These are phyloP conservation scores for Metroxylon sagu DNA, from an alignment of 176 grass and related monocot genomes.

Conservation along the genomic window DNA sequence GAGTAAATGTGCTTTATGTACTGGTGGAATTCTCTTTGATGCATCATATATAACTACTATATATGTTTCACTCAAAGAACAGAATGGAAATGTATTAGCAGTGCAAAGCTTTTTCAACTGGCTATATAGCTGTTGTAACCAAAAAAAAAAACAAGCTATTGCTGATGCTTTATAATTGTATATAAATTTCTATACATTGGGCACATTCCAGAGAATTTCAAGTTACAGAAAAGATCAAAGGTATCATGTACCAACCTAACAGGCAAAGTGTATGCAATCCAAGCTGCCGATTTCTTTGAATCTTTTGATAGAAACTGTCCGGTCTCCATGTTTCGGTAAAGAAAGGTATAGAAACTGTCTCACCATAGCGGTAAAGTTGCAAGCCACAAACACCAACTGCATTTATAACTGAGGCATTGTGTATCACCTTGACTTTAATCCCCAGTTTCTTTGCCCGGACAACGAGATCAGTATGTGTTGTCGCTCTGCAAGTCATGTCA, in stretches of 20 bases:
- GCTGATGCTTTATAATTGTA: too few species aligned
- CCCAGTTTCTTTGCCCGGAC: constrained; percentile 81
- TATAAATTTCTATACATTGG: too few species aligned
- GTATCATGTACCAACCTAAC: constrained; percentile 39
- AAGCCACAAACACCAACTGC: constrained; percentile 83
- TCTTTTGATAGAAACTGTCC: constrained; percentile 94
- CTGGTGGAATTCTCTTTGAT: too few species aligned
- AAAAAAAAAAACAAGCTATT: too few species aligned
- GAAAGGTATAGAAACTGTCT: constrained; percentile 92
- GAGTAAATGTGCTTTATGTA: too few species aligned
- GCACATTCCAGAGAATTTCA: too few species aligned
- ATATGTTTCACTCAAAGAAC: too few species aligned
- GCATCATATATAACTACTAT: too few species aligned
- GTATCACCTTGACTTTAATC: constrained; percentile 69
- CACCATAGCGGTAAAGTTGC: constrained; percentile 88
- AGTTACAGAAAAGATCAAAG: not conserved
- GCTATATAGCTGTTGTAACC: too few species aligned
- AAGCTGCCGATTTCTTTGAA: constrained; percentile 62
- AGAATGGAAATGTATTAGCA: too few species aligned
- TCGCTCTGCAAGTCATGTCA: constrained; percentile 46
- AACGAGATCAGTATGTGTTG: constrained; percentile 84
- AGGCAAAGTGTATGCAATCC: constrained; percentile 94
- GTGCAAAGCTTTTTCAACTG: too few species aligned
- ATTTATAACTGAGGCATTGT: constrained; percentile 93
- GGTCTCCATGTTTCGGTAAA: constrained; percentile 93